Evolutionary conservation across 495 filamentous ascomycete species (phyloP), one percentile per base, ranked within the genome.

Genomic region (Penicillium atrosanguineum): DNA sequence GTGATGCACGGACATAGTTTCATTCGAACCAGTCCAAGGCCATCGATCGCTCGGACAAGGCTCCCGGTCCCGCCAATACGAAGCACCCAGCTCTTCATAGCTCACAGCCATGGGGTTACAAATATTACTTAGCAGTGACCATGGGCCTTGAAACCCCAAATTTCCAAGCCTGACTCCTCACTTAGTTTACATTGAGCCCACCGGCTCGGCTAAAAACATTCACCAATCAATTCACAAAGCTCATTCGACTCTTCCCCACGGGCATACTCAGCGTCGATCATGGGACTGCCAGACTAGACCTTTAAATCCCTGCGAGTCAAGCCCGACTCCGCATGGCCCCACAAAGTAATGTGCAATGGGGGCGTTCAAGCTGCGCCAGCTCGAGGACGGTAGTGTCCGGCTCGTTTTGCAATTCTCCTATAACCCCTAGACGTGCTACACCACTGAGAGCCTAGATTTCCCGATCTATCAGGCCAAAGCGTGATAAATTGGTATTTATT

Each of bases 291-390:
- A 25, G 31, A 15, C 29, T 43, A 51, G 37, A 41, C 29, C 19
- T 34, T 44, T 50, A 21, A 12, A 43, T 37, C 12, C 28, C 44
- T 44, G 42, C 39, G 39, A 31, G 23, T 39, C 20, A 28, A 44
- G 44, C 40, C 15, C 18, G 15, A 40, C 52, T 60, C 57, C 52
- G 38, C 57, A 55, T 55, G 36, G 57, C 52, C 57, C 52, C 52
- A 60, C 51, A 59, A 36, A 44, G 20, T 18, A 43, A 23, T 36
- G 56, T 42, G 31, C 36, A 50, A 36, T 40, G 12, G 18, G 14
- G 39, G 1, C 9, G 9, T 14, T 12, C 9, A 34, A 14, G 31
- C 11, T 15, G 31, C 11, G 31, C 31, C 31, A 34, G 7, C 7
- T 31, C 28, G 28, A 31, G 28, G 7, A 1, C 28, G 11, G 11